Evolutionary conservation across 2,329 filamentous ascomycete species (phyloP), one percentile per base, ranked within the genome.

Genomic region (Calonectria fujianensis): DNA sequence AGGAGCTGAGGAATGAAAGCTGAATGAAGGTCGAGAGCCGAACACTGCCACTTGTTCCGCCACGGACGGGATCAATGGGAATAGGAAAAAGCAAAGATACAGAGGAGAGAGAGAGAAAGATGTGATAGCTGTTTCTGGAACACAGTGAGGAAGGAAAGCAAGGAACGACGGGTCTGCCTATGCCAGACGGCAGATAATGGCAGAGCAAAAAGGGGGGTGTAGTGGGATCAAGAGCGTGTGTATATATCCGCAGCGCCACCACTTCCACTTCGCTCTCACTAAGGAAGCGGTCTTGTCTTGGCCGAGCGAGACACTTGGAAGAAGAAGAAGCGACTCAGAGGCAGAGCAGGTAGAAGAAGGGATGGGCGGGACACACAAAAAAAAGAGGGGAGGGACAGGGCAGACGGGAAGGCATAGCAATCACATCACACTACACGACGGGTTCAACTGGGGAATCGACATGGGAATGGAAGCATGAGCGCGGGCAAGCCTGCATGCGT

Each of bases 1-100:
- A n/a, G n/a, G 54, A 50, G 64, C 39, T 68, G 32, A 69, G 70
- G 70, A 57, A 48, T 52, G 50, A 18, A 32, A 67, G 32, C 41
- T 50, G 59, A 65, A 70, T 70, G 59, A 70, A 73, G 29, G 68
- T 74, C 68, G 68, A 70, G 63, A 67, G 41, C 20, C 3, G 76
- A 74, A 71, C 73, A 61, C 41, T 61, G 50, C 32, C 39, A 50
- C 39, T 59, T 37, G n/a, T 41, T 41, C 57, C 57, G 54, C 66
- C 66, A 37, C 50, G 13, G 61, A 67, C 71, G 57, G 57, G 27
- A 29, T 41, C 57, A 63, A 41, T 29, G 14, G 18, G 35, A 41
- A 41, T 4, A 48, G 45, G 24, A 29, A 63, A 63, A 29, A 63
- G 54, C 37, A 14, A 59, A 20, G 14, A 37, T 32, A 37, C 16